Percentiles rank a stretch among this genome's conserved stretches.
Conservation (phyloP, 2,329 filamentous ascomycete species). For the Diaporthe longicolla region DNA sequence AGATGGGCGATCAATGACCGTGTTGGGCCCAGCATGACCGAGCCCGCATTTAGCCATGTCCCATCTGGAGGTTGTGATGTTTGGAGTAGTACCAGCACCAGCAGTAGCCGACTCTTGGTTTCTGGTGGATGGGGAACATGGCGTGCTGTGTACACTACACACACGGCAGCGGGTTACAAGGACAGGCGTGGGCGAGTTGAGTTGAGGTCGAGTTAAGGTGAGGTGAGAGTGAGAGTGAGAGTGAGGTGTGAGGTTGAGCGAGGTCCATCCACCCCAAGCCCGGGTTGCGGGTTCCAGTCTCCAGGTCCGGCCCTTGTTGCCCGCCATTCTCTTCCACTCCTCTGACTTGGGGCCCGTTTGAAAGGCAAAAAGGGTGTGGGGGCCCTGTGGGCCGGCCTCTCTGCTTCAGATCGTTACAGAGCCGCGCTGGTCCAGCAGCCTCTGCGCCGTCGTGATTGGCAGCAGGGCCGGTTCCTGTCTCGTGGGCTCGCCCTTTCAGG, state of each 20-base stretch:
- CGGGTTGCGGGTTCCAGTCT: background rate
- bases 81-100: constrained; percentile 11
- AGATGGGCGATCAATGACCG: constrained; percentile 24
- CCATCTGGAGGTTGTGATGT: constrained; percentile 10
- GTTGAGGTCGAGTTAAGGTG: background rate
- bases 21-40: constrained; percentile 24
- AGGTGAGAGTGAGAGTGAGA: background rate
- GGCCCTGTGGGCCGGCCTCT: constrained; percentile 28
- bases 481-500: constrained; percentile 35
- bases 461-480: constrained; percentile 32
- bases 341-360: constrained; percentile 36
- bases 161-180: background rate
- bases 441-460: constrained; percentile 37
- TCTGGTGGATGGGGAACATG: constrained; percentile 1
- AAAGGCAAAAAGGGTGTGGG: constrained; percentile 35
- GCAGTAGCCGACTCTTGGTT: background rate
- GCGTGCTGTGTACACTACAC: too few relatives aligned
- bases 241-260: constrained; percentile 6
- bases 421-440: constrained; percentile 33
- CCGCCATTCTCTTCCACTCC: background rate
- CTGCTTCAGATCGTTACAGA: constrained; percentile 44
- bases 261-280: constrained; percentile 6
- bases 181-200: background rate
- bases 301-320: constrained; percentile 3
- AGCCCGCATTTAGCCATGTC: constrained; percentile 25